phyloP scores from a whole-genome alignment of 2,329 filamentous ascomycete species.

The Epichloe bromicola region DNA sequence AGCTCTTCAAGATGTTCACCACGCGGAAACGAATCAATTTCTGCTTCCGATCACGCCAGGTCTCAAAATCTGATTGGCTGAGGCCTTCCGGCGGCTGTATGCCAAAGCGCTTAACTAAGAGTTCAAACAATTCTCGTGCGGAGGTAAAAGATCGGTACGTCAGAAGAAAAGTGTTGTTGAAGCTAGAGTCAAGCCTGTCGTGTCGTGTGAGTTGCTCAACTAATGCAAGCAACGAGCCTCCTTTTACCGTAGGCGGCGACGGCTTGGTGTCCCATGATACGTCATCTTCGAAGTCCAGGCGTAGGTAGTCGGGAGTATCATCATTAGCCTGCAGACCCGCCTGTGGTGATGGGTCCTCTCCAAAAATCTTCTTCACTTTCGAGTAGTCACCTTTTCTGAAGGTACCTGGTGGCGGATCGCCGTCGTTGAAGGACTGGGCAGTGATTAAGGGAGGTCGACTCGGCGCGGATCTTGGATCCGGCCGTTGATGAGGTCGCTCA shows the following conservation, averaged over 20 bases:
- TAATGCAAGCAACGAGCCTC: conserved; percentile 75
- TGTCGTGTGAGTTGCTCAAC: conserved; percentile 94
- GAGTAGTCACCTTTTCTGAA: conserved; percentile 48
- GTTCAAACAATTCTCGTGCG: conserved; percentile 80
- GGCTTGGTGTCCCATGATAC: conserved; percentile 79
- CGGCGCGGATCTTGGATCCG: conserved; percentile 37
- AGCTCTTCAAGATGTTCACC: conserved; percentile 94
- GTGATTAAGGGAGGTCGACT: conserved; percentile 34
- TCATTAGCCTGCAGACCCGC: conserved; percentile 41
- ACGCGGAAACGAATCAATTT: conserved; percentile 92
- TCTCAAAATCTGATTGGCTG: conserved; percentile 60
- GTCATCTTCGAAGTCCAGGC: conserved; percentile 76
- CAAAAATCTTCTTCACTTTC: conserved; percentile 54
- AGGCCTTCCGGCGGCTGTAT: conserved; percentile 84
- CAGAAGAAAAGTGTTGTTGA: conserved; percentile 95
- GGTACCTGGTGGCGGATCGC: conserved; percentile 36
- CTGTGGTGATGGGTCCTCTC: conserved; percentile 46
- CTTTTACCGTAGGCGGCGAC: conserved; percentile 66
- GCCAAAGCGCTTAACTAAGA: conserved; percentile 81
- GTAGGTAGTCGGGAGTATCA: conserved; percentile 72
- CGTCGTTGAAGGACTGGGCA: conserved; percentile 54
- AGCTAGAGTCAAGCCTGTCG: conserved; percentile 86
- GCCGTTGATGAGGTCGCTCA: conserved; percentile 40
- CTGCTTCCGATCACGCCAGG: conserved; percentile 89
- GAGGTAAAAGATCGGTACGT: conserved; percentile 94